Evolutionary conservation across 192 early-diverging fungal species (phyloP).

Genomic region (Mortierella antarctica): DNA sequence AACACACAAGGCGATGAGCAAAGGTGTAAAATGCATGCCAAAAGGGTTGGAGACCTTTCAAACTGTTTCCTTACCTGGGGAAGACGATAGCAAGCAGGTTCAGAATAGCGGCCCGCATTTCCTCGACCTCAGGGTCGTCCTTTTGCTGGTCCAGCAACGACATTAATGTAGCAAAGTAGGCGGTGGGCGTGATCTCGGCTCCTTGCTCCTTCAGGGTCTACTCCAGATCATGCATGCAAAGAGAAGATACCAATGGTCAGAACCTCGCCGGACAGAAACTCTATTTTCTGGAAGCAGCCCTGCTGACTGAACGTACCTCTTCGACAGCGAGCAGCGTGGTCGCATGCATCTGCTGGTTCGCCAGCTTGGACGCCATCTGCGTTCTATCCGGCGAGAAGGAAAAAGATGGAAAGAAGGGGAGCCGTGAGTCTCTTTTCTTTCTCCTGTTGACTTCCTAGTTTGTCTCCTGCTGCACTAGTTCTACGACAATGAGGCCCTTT

Average conservation of each 20-base stretch:
- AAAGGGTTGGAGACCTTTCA: not conserved
- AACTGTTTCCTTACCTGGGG: conserved; percentile 63
- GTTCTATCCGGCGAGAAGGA: conserved; percentile 33
- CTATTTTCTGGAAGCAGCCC: not conserved
- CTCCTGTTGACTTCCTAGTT: not conserved
- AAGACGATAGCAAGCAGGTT: conserved; percentile 86
- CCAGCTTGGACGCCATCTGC: conserved; percentile 80
- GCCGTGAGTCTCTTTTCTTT: not conserved
- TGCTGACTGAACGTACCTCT: conserved; percentile 49
- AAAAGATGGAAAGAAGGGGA: not conserved
- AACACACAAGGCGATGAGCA: not conserved
- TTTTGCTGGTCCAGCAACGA: conserved; percentile 65
- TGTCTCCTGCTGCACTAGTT: too few species aligned
- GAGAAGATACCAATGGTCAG: not conserved
- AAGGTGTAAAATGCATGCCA: not conserved
- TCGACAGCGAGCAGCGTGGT: conserved; percentile 78
- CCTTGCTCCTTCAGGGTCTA: conserved; percentile 86
- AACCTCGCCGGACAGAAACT: not conserved
- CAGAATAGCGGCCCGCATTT: conserved; percentile 68
- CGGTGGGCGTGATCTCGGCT: conserved; percentile 73
- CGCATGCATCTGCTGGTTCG: conserved; percentile 87
- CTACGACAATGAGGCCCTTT: too few species aligned
- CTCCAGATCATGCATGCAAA: conserved; percentile 45
- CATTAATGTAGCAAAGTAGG: conserved; percentile 91
- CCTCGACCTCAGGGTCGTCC: conserved; percentile 51